These are phyloP conservation scores for Populus trichocarpa DNA, from an alignment of 441 rosid species.

Conservation along the genomic window DNA sequence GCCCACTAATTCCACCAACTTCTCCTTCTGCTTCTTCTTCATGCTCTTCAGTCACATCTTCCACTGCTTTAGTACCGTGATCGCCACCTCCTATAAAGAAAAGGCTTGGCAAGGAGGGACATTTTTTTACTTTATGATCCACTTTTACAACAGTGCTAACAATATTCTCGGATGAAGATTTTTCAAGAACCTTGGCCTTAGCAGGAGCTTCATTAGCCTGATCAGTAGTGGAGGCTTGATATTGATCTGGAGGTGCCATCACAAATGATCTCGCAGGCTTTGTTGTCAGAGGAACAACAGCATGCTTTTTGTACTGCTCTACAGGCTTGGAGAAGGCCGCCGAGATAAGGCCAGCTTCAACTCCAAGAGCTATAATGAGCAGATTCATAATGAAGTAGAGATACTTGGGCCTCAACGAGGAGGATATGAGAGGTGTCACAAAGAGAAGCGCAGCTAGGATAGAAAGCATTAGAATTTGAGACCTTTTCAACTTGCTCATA, in stretches of 20 bases:
- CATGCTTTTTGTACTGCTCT: slow-evolving; percentile 13
- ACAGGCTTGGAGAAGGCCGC: slow-evolving; percentile 36
- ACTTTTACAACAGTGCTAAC: background rate
- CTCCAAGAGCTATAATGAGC: slow-evolving; percentile 56
- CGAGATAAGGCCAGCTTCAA: slow-evolving; percentile 63
- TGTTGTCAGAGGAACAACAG: background rate
- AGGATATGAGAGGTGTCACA: slow-evolving; percentile 45
- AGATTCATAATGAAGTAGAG: slow-evolving; percentile 58
- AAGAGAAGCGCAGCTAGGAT: slow-evolving; percentile 47
- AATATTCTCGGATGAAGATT: slow-evolving; percentile 39
- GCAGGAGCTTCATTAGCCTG: slow-evolving; percentile 13
- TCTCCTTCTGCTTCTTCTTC: slow-evolving; percentile 27
- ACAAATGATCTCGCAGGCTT: slow-evolving; percentile 11
- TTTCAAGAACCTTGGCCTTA: slow-evolving; percentile 30
- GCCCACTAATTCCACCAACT: slow-evolving; percentile 34
- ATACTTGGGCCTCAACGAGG: slow-evolving; percentile 50
- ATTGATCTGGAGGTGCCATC: background rate
- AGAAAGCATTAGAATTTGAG: slow-evolving; percentile 37
- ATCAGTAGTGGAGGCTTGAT: background rate
- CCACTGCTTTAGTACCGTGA: slow-evolving; percentile 8
- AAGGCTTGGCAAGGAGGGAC: slow-evolving; percentile 55
- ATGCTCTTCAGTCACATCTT: slow-evolving; percentile 1
- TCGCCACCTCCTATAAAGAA: slow-evolving; percentile 57
- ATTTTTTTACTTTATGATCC: slow-evolving; percentile 33
- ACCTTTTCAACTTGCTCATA: slow-evolving; percentile 41